Base-by-base conservation (phyloP, 139 green algal species). In the Picochlorum sp. region DNA sequence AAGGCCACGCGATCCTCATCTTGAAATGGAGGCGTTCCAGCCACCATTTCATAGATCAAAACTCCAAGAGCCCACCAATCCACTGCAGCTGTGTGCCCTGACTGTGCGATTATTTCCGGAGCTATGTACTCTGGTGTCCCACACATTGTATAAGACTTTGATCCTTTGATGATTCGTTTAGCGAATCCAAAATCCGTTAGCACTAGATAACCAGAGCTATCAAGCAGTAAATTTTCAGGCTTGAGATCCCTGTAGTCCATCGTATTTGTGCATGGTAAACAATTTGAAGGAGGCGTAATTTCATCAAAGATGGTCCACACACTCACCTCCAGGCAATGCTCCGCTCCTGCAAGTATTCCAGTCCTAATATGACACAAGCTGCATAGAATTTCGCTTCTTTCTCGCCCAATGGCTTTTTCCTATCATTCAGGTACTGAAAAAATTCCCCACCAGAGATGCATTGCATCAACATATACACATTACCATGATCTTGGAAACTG, bases 121-220 rank as follows among this genome's bases (percentile, higher is more conserved):
- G 91, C 88, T 50, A 98, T 72, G 78, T 96, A 98, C 65, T 98
- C 89, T 7, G 89, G 89, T 0, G 89, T 96, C 35, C 91, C 91
- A 58, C 88, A 96, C 64, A 96, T 79, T 18, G 89, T 98, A 78
- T 84, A 90, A 2, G 84, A 90, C 76, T 87, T 90, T 35, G 62
- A 51, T 37, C 80, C 83, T 2, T 64, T 61, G 7, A 58, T 7
- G 25, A 97, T 68, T 39, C 75, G 76, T 73, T 94, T 95, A 22
- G 87, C 88, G 56, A 94, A 94, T 8, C 86, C 87, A 81, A 96
- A 93, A 75, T 96, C 88, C 13, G 88, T 79, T 25, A 96, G 63
- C 36, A 85, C 79, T 53, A 86, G 24, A 66, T 87, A 90, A 26
- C 80, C 80, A n/a, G 53, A 61, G 55, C 68, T 70, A n/a, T 82